Evolutionary conservation across 2,329 filamentous ascomycete genomes (phyloP), one percentile per base, ranked within the genome.

Genomic region (Penicillium sp.): DNA sequence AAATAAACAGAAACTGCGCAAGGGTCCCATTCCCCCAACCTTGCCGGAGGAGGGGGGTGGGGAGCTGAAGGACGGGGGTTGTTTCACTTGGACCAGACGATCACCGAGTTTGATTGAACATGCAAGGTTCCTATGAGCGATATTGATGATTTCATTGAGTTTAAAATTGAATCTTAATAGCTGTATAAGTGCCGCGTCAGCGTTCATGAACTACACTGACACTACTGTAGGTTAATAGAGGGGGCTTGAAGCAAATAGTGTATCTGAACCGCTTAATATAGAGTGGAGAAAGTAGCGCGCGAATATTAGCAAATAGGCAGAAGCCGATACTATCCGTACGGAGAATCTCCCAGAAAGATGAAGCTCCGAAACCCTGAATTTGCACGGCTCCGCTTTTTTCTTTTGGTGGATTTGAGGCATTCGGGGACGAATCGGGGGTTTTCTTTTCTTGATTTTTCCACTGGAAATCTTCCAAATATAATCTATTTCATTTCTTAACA

Each of bases 321-420:
- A 27, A 35, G 45, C 14, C 52, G 52, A 26, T 56, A 54, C 25
- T 43, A 27, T 16, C 8, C 4, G 19, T 42, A n/a, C 58, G 58
- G 56, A 55, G 53, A 42, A 21, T 19, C 33, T 62, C 57, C 48
- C 49, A 65, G 58, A 65, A 58, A 54, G 61, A 55, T 62, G 51
- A 19, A 47, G 51, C 50, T 58, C 64, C 64, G 62, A 65, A 60
- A 55, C 54, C 54, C 53, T 65, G 46, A 54, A 53, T 59, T 52
- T 37, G 48, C 50, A 52, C 23, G 48, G 56, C 31, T 61, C 63
- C 55, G 39, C 60, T 42, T 57, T 57, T 27, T 13, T 58, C 35
- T 55, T 55, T 27, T n/a, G 45, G 13, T 27, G 33, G 23, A 42
- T 25, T 50, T 7, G 47, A 16, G 35, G 25, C 9, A 25, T 10